Evolutionary conservation across 1,284 basidiomycete genomes (phyloP).

Genomic region (Athelia psychrophila): DNA sequence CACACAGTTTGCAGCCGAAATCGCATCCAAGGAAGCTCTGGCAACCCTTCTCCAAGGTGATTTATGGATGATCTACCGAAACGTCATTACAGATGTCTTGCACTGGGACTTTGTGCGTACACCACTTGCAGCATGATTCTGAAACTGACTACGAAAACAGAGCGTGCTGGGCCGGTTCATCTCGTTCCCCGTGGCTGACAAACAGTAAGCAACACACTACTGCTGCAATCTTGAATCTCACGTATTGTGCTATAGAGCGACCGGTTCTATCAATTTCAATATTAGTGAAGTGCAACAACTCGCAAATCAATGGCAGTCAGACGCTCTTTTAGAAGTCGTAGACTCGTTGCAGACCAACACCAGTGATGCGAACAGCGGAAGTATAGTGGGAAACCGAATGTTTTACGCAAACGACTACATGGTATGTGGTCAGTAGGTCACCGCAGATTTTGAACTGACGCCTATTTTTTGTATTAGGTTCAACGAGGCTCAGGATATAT

Average conservation of each 20-base stretch:
- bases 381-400: constrained; percentile 57
- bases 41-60: constrained; percentile 47
- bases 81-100: constrained; percentile 48
- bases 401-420: constrained; percentile 72
- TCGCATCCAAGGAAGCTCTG: constrained; percentile 40
- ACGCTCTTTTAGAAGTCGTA: constrained; percentile 38
- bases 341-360: constrained; percentile 49
- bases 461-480: constrained; percentile 32
- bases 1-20: constrained; percentile 47
- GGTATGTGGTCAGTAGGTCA: constrained; percentile 30
- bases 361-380: constrained; percentile 24
- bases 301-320: constrained; percentile 49
- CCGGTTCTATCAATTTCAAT: constrained; percentile 55
- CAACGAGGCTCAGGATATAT: constrained; percentile 57
- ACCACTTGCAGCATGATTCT: not conserved
- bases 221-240: not conserved
- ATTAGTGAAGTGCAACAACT: constrained; percentile 48
- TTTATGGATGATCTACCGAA: constrained; percentile 67
- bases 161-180: constrained; percentile 62
- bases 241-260: constrained; percentile 36
- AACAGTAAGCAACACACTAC: constrained; percentile 38
- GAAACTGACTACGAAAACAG: constrained; percentile 23
- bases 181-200: constrained; percentile 55
- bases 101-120: constrained; percentile 66
- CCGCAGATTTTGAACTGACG: not conserved